Conservation (phyloP, 805 yeast species). For the Schwanniomyces pseudopolymorphus region DNA sequence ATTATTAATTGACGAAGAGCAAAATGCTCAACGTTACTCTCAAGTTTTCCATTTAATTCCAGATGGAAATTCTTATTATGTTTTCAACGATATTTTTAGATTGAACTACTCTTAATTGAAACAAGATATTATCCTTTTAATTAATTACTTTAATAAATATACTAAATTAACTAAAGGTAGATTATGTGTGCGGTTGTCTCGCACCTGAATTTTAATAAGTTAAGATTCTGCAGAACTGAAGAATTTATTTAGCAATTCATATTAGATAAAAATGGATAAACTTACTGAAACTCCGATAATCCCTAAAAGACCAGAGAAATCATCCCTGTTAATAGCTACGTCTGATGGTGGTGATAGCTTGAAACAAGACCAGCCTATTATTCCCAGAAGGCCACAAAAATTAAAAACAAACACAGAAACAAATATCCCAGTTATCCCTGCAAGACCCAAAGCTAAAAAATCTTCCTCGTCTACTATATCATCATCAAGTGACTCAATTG, state of each 20-base stretch:
- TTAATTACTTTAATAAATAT: background rate
- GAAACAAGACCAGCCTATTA: background rate
- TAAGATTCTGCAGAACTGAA: background rate
- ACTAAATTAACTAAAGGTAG: background rate
- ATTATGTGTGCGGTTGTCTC: background rate
- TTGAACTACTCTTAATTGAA: conserved; percentile 67
- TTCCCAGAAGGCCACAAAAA: background rate
- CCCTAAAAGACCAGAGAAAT: conserved; percentile 12
- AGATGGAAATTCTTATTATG: conserved; percentile 87
- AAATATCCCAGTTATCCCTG: conserved; percentile 10
- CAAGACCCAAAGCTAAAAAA: conserved; percentile 8
- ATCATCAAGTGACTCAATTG: conserved; percentile 11
- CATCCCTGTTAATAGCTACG: background rate
- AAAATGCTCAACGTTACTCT: conserved; percentile 92
- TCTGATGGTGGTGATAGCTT: background rate
- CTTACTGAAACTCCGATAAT: conserved; percentile 5
- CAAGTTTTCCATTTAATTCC: conserved; percentile 97
- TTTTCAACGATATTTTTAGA: conserved; percentile 95
- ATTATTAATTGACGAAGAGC: conserved; percentile 88
- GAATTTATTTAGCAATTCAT: background rate
- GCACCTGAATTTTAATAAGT: background rate
- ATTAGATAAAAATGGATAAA: conserved; percentile 1
- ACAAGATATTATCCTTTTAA: background rate
- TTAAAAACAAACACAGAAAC: background rate
- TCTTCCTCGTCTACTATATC: conserved; percentile 4